Evolutionary conservation across 208 protist species (phyloP), one percentile per base, ranked within the genome.

Genomic region (Leptomonas pyrrhocoris): DNA sequence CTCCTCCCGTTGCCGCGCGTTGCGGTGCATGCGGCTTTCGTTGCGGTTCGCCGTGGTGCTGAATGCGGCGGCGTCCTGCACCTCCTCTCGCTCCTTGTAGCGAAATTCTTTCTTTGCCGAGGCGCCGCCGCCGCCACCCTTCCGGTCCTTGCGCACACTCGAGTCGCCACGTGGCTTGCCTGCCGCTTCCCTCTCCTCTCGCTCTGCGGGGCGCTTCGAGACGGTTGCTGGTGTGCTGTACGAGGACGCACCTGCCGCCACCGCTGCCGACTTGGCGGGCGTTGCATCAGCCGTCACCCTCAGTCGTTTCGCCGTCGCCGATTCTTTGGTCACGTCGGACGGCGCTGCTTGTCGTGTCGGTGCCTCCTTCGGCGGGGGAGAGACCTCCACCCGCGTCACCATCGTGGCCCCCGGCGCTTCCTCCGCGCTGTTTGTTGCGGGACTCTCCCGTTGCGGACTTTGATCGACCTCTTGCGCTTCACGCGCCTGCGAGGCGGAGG

Each of bases 221-320:
- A 71, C 50, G 8, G 72, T 67, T 1, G 73, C 65, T 19, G 73
- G 64, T 0, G 62, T 66, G n/a, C 48, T 57, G 42, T 55, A 53
- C 9, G 48, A 19, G 13, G 58, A 63, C 8, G 60, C 19, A 7
- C n/a, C 38, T 2, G 36, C 27, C 5, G 42, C 43, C 19, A 49
- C 58, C 30, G 69, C 28, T 7, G 42, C 23, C 5, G 64, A 31
- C 42, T 58, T 60, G 23, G 53, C 21, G 11, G 53, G 31, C 16
- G 50, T 60, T 4, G 16, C 15, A 15, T 13, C 31, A 8, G 42
- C 5, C 18, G 3, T 9, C 15, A n/a, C 40, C 43, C 54, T 57
- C 48, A 30, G 9, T 2, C 18, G n/a, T 25, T 42, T n/a, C 11
- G 27, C 2, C 6, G 58, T 40, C 0, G 42, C n/a, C 2, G 54